Evolutionary conservation across 1,139 yeast genomes (phyloP).

Genomic region (Pichia sp.): DNA sequence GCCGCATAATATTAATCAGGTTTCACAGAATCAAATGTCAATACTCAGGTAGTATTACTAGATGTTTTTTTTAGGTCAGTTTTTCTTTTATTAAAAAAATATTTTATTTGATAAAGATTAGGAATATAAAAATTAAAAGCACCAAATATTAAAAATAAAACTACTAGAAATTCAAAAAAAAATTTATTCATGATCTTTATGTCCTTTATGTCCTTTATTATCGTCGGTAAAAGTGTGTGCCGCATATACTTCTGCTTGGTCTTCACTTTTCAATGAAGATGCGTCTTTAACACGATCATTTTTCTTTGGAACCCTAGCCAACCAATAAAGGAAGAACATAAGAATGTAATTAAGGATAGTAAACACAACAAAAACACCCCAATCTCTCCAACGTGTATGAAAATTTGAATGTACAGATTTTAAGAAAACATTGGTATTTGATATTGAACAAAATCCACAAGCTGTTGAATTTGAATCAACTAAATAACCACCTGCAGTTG

Average conservation of each 20-base stretch:
- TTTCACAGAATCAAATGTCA: too few species aligned
- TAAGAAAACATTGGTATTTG: slow-evolving; percentile 34
- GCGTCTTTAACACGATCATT: slow-evolving; percentile 25
- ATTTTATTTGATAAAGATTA: too few species aligned
- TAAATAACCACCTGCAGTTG: slow-evolving; percentile 40
- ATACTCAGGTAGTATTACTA: too few species aligned
- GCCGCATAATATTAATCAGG: too few species aligned
- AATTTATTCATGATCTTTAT: too few species aligned
- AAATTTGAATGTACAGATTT: slow-evolving; percentile 28
- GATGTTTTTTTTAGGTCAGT: too few species aligned
- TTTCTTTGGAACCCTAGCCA: slow-evolving; percentile 30
- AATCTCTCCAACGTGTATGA: slow-evolving; percentile 50
- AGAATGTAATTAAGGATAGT: slow-evolving; percentile 37
- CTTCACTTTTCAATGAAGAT: slow-evolving; percentile 22
- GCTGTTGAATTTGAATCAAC: slow-evolving; percentile 34
- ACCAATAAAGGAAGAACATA: slow-evolving; percentile 38
- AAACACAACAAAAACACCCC: slow-evolving; percentile 49
- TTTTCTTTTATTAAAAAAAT: too few species aligned
- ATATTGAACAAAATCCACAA: slow-evolving; percentile 43
- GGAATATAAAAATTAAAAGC: too few species aligned
- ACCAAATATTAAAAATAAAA: too few species aligned
- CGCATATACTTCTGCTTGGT: slow-evolving; percentile 7
- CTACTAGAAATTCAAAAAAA: too few species aligned
- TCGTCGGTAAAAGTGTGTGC: not conserved
- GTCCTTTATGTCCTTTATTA: not conserved